Evolutionary conservation across 2,329 filamentous ascomycete genomes (phyloP).

Genomic region (Nemania abortiva): DNA sequence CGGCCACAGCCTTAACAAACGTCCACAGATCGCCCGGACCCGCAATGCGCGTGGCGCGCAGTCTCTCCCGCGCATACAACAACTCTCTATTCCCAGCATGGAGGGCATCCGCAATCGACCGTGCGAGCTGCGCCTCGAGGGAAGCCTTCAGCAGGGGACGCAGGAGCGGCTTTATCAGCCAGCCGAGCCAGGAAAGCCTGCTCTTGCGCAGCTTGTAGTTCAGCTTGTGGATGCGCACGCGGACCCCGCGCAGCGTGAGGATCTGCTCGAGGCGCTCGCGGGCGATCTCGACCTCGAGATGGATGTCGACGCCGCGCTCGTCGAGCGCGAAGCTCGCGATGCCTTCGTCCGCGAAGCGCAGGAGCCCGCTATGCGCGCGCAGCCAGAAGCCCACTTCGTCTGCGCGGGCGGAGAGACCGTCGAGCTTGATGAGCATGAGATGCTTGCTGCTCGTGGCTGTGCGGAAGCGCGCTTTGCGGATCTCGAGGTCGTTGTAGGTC

Average conservation of each 20-base stretch:
- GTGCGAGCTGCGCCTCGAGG: constrained; percentile 81
- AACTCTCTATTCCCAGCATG: constrained; percentile 85
- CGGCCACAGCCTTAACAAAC: constrained; percentile 85
- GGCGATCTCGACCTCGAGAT: constrained; percentile 85
- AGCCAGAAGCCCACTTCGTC: constrained; percentile 93
- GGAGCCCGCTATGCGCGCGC: constrained; percentile 78
- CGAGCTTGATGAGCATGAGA: constrained; percentile 80
- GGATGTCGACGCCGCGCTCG: constrained; percentile 86
- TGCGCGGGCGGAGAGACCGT: constrained; percentile 85
- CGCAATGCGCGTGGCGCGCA: constrained; percentile 86
- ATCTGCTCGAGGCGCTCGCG: constrained; percentile 84
- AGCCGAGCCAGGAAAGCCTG: constrained; percentile 81
- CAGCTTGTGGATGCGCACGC: constrained; percentile 87
- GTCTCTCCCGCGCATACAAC: constrained; percentile 84
- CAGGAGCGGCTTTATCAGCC: constrained; percentile 86
- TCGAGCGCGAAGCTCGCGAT: constrained; percentile 89
- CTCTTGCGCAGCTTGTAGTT: constrained; percentile 81
- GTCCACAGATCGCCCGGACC: constrained; percentile 83
- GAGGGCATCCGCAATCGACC: constrained; percentile 76
- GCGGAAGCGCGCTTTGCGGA: constrained; percentile 79
- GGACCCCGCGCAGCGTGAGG: constrained; percentile 78
- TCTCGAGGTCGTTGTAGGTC: constrained; percentile 87
- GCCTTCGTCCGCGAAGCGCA: constrained; percentile 83
- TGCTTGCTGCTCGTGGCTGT: constrained; percentile 76
- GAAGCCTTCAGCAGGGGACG: constrained; percentile 80